Evolutionary conservation across 225 moss, liverwort and hornwort species (phyloP), one percentile per base, ranked within the genome.

Genomic region (Physcomitrellopsis africana): DNA sequence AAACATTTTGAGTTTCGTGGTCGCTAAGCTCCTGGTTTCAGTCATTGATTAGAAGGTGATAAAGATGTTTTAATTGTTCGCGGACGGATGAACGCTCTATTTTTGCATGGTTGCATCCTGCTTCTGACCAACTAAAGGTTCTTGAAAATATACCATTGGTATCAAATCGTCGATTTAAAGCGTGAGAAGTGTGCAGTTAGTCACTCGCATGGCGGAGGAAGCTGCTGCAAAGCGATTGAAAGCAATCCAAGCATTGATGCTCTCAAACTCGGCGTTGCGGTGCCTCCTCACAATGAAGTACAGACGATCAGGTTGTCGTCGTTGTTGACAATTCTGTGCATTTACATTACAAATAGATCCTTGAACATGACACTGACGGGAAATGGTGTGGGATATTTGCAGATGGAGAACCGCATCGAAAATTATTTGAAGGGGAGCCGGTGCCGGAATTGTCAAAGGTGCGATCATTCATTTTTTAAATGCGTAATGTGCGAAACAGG

Each of bases 251-350:
- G 73, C 55, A 32, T 44, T 70, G 17, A 32, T 46, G 45, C 70
- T 61, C 43, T 78, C 80, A 14, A 76, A 83, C 65, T 60, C 76
- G 53, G 72, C 72, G 8, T 72, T 73, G 72, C 72, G 26, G 27
- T 26, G 12, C 48, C 23, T 8, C 57, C 45, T 71, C n/a, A 5
- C 32, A 37, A 37, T 4, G 32, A 37, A 37, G 32, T 37, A 5
- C 7, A 0, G 32, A 7, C 32, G 32, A 37, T 37, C 32, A 37
- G 32, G 32, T 37, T 37, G 32, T 37, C 7, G 7, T 51, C 20
- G 46, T 19, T 60, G 20, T 51, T 74, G 27, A 46, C 51, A 23
- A 60, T 17, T 37, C 29, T 63, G 27, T 49, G 32, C 32, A 37
- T 37, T 37, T 37, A 37, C 32, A 15, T 49, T 68, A 11, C 8